These are phyloP conservation scores for Coemansia sp. DNA, from an alignment of 192 early-diverging fungal genomes.

Conservation along the genomic window DNA sequence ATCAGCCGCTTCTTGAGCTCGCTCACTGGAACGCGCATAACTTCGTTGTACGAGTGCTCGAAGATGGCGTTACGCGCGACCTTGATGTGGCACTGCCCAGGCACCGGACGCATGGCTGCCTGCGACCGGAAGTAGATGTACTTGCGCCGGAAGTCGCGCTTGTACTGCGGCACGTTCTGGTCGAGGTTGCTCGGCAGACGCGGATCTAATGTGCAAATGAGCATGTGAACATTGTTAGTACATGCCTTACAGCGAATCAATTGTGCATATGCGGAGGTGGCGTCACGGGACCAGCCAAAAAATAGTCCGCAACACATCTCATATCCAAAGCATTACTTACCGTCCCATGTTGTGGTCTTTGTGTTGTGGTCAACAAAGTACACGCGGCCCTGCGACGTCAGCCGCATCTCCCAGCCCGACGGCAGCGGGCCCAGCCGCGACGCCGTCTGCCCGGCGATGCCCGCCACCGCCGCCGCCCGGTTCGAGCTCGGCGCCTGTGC, in stretches of 20 bases:
- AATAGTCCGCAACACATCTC: background rate
- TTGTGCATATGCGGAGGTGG: too few relatives aligned
- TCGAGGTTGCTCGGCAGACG: constrained; percentile 79
- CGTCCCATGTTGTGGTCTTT: constrained; percentile 99
- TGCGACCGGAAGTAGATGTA: constrained; percentile 96
- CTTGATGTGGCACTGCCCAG: constrained; percentile 92
- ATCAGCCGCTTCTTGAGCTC: constrained; percentile 96
- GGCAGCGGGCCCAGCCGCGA: constrained; percentile 83
- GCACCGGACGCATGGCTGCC: constrained; percentile 81
- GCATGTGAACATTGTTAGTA: too few relatives aligned
- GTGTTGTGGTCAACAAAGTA: constrained; percentile 99
- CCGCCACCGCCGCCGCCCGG: constrained; percentile 45
- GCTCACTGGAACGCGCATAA: constrained; percentile 87
- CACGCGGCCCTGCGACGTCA: constrained; percentile 88
- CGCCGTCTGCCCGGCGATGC: constrained; percentile 49
- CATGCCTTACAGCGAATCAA: too few relatives aligned
- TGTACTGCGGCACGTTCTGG: constrained; percentile 96
- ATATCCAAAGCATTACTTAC: constrained; percentile 34
- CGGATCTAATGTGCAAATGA: constrained; percentile 55
- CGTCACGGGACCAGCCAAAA: background rate
- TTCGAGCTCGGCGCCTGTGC: constrained; percentile 34
- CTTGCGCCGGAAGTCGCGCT: constrained; percentile 97
- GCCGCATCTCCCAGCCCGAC: constrained; percentile 98
- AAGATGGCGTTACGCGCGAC: constrained; percentile 86
- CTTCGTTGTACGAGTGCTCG: constrained; percentile 93